Evolutionary conservation across 495 filamentous ascomycete genomes (phyloP).

Genomic region (Entonaema liquescens): DNA sequence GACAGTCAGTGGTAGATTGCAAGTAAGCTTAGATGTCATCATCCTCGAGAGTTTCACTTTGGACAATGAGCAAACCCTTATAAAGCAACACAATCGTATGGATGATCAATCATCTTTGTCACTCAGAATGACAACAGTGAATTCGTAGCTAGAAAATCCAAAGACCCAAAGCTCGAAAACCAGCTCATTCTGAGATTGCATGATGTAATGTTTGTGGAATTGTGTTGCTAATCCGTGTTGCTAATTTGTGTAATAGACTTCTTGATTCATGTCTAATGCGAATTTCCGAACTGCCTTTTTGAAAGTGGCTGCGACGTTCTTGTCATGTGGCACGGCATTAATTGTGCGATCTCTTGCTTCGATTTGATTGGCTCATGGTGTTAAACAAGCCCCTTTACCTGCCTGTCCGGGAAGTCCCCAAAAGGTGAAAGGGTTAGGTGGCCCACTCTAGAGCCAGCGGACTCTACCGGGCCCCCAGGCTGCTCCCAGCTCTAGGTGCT

Average conservation of each 20-base stretch:
- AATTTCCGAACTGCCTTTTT: constrained; percentile 10
- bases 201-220: neutral
- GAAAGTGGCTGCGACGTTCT: neutral
- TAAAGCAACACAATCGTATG: neutral
- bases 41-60: neutral
- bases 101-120: neutral
- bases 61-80: neutral
- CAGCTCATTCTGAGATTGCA: neutral
- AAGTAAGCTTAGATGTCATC: neutral
- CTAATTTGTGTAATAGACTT: neutral
- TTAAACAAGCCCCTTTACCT: neutral
- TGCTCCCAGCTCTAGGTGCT: neutral
- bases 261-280: neutral
- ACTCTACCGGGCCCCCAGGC: neutral
- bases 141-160: neutral
- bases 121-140: neutral
- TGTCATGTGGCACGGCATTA: constrained; percentile 5
- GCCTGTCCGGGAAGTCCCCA: constrained; percentile 1
- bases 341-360: neutral
- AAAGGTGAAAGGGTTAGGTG: neutral
- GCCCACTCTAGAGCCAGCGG: neutral
- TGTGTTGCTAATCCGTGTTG: neutral
- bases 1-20: neutral
- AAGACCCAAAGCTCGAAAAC: neutral
- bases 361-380: neutral